Evolutionary conservation across 352 stramenopile genomes (phyloP), one percentile per base, ranked within the genome.

Genomic region (Pythium utonaiense): DNA sequence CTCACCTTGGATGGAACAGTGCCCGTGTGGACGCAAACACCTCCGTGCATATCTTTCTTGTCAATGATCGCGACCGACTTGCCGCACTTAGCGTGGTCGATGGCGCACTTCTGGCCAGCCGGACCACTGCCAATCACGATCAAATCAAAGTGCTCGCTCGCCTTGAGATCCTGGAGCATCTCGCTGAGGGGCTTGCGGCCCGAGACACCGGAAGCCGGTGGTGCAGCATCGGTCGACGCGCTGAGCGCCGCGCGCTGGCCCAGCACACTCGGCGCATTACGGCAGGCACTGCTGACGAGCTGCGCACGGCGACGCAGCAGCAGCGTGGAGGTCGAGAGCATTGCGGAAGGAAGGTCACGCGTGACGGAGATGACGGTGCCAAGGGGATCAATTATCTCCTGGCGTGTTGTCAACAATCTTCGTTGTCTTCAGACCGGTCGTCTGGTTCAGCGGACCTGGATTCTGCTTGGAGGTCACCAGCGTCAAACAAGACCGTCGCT

Each of bases 41-140:
- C 89, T 17, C 89, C 88, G 36, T 86, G 59, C 89, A 96, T 95
- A 57, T 91, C 85, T 28, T 70, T 73, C 74, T 97, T 97, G 76
- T 97, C 88, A 52, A 97, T 87, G 45, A 97, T 77, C 17, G 83
- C 83, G 45, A 94, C 85, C 47, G 69, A 84, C 49, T 91, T 86
- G 58, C 89, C 89, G 61, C 83, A 71, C 64, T 96, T 96, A 61
- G 84, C 86, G 62, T 82, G 88, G 64, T 97, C 89, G 49, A 96
- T 92, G 33, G 89, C 89, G 52, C 89, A 97, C 64, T 95, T 96
- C 68, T 96, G 87, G 28, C 86, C 89, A 8, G 89, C 85, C 0
- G 89, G 89, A 0, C 89, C 89, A 48, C 82, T 94, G 67, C 89
- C 89, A 55, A 96, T 92, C 36, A 96, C 88, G 60, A 96, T 93